phyloP scores from a whole-genome alignment of 2,329 filamentous ascomycete genomes.

The Alternaria alternata region DNA sequence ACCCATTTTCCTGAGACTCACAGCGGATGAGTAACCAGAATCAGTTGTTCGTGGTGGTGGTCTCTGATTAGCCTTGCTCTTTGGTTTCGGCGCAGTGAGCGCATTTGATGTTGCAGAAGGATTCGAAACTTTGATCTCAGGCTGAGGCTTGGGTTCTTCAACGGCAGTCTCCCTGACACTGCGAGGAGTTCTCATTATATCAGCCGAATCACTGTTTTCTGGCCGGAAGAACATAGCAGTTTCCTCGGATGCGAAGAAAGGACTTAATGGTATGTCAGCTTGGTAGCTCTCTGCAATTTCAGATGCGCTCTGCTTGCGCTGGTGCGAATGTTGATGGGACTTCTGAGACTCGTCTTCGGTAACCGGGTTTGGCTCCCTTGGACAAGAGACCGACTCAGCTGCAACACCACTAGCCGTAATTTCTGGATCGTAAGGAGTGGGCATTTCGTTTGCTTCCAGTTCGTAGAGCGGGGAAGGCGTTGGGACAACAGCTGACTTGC shows the following conservation, averaged over 20 bases:
- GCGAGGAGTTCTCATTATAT: conserved; percentile 23
- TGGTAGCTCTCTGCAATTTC: conserved; percentile 42
- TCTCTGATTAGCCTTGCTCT: conserved; percentile 18
- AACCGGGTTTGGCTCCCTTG: conserved; percentile 1
- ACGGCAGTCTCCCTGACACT: conserved; percentile 37
- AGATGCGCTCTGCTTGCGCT: conserved; percentile 29
- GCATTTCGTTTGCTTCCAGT: not conserved
- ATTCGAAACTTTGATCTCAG: conserved; percentile 7
- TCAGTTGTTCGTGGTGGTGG: conserved; percentile 45
- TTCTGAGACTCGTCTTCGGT: conserved; percentile 18
- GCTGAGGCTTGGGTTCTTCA: conserved; percentile 18
- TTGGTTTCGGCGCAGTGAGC: conserved; percentile 11
- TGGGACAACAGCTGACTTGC: conserved; percentile 38
- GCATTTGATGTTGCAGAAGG: conserved; percentile 18
- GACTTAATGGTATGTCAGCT: conserved; percentile 36
- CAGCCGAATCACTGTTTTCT: conserved; percentile 14
- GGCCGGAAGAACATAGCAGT: not conserved
- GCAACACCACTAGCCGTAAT: not conserved
- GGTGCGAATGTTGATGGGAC: conserved; percentile 27
- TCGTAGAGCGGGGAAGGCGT: conserved; percentile 22
- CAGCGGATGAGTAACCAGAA: conserved; percentile 52
- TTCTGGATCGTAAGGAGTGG: not conserved
- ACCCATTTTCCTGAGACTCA: conserved; percentile 32
- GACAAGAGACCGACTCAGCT: conserved; percentile 12
- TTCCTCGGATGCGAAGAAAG: conserved; percentile 23